Evolutionary conservation across 2,329 filamentous ascomycete genomes (phyloP), one percentile per base, ranked within the genome.

Genomic region (Malbranchea zuffiana): DNA sequence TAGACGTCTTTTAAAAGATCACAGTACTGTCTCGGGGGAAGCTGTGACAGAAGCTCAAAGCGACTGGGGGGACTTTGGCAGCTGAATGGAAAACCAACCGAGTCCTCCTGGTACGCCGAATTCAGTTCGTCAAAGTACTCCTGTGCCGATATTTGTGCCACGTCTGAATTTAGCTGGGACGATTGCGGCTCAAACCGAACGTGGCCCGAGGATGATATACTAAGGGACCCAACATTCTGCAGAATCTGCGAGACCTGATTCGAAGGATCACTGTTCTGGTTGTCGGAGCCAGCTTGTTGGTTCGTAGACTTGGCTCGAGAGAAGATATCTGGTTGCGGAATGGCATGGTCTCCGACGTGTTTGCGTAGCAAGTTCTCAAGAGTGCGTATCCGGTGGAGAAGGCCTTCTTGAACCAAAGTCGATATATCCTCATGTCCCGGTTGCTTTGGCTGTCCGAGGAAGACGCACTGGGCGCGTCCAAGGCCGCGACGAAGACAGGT

Each of bases 401-500:
- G 38, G 32, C 56, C 51, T 19, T 53, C 51, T 17, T 59, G 54
- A 11, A 52, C 47, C 2, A 42, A 39, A 25, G 29, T 37, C 1
- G 39, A 29, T n/a, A 46, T 33, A 18, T 57, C 54, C 1, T 39
- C 41, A 11, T 46, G 21, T 4, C 48, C 39, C 1, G 44, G 35
- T 13, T 54, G 49, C 18, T 55, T 47, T 7, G 55, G 54, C 17
- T 58, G 55, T 24, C 56, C 55, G 2, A 58, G 50, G 29, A 58
- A 60, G 41, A 62, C 51, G 29, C 57, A 59, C 37, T 61, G 56
- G 31, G 57, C 51, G 8, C 53, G 50, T 4, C 54, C 54, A 13
- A 61, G 45, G 5, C 60, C 59, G 16, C 60, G 54, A 11, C 55
- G 52, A 6, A 59, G 49, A 46, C 60, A 63, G 3, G 58, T 61